These are phyloP conservation scores for Cyberlindnera sargentensis DNA, from an alignment of 805 yeast genomes.

Conservation along the genomic window DNA sequence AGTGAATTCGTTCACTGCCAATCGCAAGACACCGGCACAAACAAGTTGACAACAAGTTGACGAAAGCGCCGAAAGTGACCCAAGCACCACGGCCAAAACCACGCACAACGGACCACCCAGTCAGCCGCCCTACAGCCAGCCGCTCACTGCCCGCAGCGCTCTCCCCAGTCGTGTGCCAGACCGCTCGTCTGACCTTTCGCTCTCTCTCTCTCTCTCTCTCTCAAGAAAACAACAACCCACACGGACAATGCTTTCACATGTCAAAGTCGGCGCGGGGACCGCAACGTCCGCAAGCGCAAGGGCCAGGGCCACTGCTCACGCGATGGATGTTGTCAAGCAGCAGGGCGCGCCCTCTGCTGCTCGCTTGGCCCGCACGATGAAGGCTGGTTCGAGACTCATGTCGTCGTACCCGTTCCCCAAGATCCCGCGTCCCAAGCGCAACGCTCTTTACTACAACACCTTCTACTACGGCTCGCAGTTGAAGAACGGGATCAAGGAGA, in stretches of 20 bases:
- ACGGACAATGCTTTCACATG: slow-evolving; percentile 19
- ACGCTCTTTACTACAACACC: slow-evolving; percentile 41
- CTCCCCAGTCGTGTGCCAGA: no score
- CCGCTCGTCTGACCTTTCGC: neutral
- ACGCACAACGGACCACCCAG: no score
- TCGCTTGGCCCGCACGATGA: slow-evolving; percentile 4
- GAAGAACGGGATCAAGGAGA: slow-evolving; percentile 23
- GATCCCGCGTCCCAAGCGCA: slow-evolving; percentile 52
- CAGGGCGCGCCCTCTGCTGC: neutral
- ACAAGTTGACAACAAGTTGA: no score
- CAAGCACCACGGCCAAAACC: no score
- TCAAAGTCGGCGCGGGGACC: slow-evolving; percentile 7
- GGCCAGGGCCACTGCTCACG: slow-evolving; percentile 5
- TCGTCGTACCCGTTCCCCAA: slow-evolving; percentile 39
- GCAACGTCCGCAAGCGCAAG: slow-evolving; percentile 2
- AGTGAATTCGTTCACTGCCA: no score
- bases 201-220: neutral
- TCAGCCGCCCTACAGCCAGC: no score
- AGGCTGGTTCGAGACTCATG: slow-evolving; percentile 14
- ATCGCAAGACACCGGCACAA: no score
- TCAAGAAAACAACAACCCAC: neutral
- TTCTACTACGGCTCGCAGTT: slow-evolving; percentile 30
- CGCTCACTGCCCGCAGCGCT: no score
- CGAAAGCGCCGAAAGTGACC: no score
- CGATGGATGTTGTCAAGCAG: slow-evolving; percentile 7